phyloP scores from a whole-genome alignment of 1,139 yeast species.

The Yamadazyma sp. region DNA sequence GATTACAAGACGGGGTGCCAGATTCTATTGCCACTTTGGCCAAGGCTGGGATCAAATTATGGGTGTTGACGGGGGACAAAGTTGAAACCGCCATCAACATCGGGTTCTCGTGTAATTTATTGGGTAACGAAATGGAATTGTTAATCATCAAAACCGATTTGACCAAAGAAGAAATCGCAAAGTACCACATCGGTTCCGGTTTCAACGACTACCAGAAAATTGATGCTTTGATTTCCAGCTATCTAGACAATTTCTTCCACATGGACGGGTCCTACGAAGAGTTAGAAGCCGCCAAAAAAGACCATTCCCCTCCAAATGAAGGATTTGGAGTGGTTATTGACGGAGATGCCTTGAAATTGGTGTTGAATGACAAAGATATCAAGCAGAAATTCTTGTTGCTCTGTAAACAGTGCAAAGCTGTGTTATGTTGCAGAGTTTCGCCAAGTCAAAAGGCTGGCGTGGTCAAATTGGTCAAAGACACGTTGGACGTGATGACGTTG shows the following conservation, averaged over 20 bases:
- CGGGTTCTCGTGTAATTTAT: slow-evolving; percentile 51
- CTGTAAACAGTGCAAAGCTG: slow-evolving; percentile 93
- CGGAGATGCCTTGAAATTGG: slow-evolving; percentile 85
- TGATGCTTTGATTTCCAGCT: slow-evolving; percentile 56
- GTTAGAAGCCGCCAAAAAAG: slow-evolving; percentile 58
- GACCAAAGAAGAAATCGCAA: slow-evolving; percentile 27
- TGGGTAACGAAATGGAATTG: slow-evolving; percentile 49
- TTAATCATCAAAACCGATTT: slow-evolving; percentile 37
- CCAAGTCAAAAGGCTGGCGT: slow-evolving; percentile 97
- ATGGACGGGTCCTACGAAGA: slow-evolving; percentile 64
- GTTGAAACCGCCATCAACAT: slow-evolving; percentile 54
- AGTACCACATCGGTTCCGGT: slow-evolving; percentile 22
- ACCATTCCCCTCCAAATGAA: slow-evolving; percentile 78
- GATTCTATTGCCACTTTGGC: slow-evolving; percentile 45
- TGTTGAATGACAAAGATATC: slow-evolving; percentile 54
- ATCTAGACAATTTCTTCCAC: slow-evolving; percentile 60
- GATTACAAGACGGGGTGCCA: slow-evolving; percentile 53
- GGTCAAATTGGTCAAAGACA: slow-evolving; percentile 85
- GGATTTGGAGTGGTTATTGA: slow-evolving; percentile 84
- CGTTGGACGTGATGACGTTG: slow-evolving; percentile 72
- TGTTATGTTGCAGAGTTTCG: slow-evolving; percentile 95
- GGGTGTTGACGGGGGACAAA: slow-evolving; percentile 55
- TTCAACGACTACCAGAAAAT: slow-evolving; percentile 30
- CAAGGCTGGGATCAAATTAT: slow-evolving; percentile 50
- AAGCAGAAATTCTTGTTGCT: slow-evolving; percentile 73